Conservation (phyloP, 345 rosid genomes). For the Eucalyptus curtisii region DNA sequence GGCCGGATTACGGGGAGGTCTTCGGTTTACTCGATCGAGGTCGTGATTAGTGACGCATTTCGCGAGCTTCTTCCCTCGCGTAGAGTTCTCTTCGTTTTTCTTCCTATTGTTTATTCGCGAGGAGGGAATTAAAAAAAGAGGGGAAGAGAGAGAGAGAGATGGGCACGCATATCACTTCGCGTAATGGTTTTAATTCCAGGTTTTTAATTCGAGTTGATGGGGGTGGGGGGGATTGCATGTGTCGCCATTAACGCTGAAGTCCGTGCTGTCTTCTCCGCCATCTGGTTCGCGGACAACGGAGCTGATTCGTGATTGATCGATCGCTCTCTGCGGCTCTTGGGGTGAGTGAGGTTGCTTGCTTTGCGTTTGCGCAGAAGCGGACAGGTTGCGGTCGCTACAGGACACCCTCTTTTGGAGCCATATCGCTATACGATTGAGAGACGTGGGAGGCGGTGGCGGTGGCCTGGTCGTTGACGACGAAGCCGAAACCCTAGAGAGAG, state of each 20-base stretch:
- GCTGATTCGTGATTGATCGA: neutral
- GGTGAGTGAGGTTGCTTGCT: neutral
- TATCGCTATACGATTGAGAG: neutral
- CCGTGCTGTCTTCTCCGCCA: neutral
- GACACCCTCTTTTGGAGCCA: neutral
- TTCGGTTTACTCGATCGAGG: neutral
- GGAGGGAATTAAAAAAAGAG: neutral
- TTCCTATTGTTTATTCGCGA: neutral
- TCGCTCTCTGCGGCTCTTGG: neutral
- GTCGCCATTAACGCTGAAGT: neutral
- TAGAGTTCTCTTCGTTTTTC: neutral
- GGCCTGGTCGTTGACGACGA: neutral
- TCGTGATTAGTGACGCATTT: neutral
- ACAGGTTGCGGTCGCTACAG: neutral
- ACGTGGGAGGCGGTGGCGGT: neutral
- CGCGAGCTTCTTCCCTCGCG: neutral
- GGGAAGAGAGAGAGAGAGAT: neutral
- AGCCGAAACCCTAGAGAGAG: neutral
- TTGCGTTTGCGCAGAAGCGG: neutral
- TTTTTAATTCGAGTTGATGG: neutral
- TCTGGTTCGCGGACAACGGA: neutral
- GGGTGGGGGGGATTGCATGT: neutral
- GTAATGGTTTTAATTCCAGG: neutral
- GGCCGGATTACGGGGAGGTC: neutral
- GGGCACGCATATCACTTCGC: neutral